Base-by-base conservation (phyloP, 257 asterid genomes). In the Handroanthus guayacan region DNA sequence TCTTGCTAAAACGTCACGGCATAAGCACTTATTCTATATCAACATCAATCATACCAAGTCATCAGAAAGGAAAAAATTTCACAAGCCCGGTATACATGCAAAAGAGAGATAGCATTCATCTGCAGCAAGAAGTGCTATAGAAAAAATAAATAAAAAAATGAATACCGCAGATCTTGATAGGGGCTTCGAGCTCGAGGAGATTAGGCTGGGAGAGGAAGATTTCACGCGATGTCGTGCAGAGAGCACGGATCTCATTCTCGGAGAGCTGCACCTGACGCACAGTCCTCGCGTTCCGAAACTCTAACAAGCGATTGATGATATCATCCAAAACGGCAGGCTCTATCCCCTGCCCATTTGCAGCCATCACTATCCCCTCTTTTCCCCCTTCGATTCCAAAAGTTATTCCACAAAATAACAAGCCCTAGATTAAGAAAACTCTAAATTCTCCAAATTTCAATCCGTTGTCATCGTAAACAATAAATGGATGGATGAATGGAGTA, bases 161-260 rank as follows among this genome's bases (percentile, higher is more conserved):
- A 20, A 43, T 90, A 93, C 98, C 98, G 81, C 98, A 94, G 85
- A 94, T 94, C 97, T 94, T 94, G 84, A 94, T 94, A 70, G 97
- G 98, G 11, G 98, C 98, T 81, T 94, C 98, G 16, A 94, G 96
- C 91, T 94, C 98, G 67, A 94, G 90, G 34, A 94, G 95, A 89
- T 90, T 94, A 50, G 98, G 98, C 83, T 94, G 98, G 20, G 87
- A 87, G 54, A 94, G 92, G 82, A 94, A 94, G 74, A 94, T 91
- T 79, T 90, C 96, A 13, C 98, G 89, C 18, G 98, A 77, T 52
- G 97, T 73, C 62, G 81, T 76, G 75, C 98, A 94, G 62, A 94
- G 91, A 41, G 87, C 83, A 16, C 97, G 96, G 91, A 94, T 94
- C 96, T 94, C 98, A 64, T 88, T 83, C 86, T 94, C 97, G 6